phyloP scores from a whole-genome alignment of 352 stramenopile species.

The Phytopythium helicoides region DNA sequence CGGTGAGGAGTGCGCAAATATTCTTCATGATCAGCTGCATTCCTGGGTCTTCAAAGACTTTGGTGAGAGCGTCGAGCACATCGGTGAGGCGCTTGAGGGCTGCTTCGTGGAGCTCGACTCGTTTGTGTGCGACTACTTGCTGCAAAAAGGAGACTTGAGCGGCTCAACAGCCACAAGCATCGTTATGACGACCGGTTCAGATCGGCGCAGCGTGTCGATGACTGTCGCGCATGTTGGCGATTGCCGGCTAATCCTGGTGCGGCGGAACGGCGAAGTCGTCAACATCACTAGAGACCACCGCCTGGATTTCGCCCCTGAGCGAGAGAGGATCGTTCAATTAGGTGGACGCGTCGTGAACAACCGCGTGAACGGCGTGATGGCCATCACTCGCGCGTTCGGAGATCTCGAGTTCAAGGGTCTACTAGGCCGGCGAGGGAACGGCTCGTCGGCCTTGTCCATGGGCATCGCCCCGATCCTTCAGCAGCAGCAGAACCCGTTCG shows the following conservation, averaged over 20 bases:
- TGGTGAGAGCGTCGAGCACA: background rate
- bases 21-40: constrained; percentile 78
- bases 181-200: constrained; percentile 22
- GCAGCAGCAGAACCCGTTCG: constrained; percentile 16
- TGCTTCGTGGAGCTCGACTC: constrained; percentile 66
- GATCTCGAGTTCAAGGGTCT: constrained; percentile 82
- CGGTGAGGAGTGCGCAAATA: constrained; percentile 65
- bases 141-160: constrained; percentile 69
- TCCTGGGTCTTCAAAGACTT: constrained; percentile 42
- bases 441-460: constrained; percentile 10
- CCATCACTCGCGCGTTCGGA: constrained; percentile 83
- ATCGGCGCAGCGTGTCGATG: background rate
- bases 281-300: constrained; percentile 73
- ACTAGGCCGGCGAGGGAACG: constrained; percentile 12
- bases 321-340: constrained; percentile 43
- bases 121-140: constrained; percentile 66
- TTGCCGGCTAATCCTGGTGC: constrained; percentile 59
- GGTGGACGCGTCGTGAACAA: constrained; percentile 78
- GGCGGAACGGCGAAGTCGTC: constrained; percentile 32
- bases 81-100: constrained; percentile 29
- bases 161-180: constrained; percentile 76
- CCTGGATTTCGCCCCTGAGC: constrained; percentile 42
- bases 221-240: constrained; percentile 70
- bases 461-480: constrained; percentile 27
- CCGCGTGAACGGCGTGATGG: constrained; percentile 80